Base-by-base conservation (phyloP, 495 filamentous ascomycete genomes). In the Neurospora pannonica region DNA sequence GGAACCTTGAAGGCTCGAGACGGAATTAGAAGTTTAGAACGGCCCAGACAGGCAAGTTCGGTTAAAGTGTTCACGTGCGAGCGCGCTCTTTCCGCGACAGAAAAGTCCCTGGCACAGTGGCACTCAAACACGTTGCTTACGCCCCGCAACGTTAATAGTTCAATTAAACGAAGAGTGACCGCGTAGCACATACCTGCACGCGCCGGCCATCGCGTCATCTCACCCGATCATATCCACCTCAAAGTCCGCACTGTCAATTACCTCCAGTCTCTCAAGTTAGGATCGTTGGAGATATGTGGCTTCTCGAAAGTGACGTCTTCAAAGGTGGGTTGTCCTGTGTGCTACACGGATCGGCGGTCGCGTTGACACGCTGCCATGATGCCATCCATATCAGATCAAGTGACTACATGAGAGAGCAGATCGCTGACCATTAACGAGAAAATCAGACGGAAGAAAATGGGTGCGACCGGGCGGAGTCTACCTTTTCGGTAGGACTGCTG, bases 391-490 rank as follows among this genome's bases (percentile, higher is more conserved):
- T 62, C 15, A 28, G 21, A 54, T 28, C 0, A 54, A 54, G 21
- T 28, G 11, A 10, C 9, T 31, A 7, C 54, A 34, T 4, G 2
- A 34, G 15, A 62, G 24, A 31, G 43, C 8, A 34, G 54, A 62
- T 19, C 2, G 28, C 54, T 62, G 54, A 34, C 21, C 21, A 0
- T 15, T 24, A 71, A 15, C 74, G 70, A 77, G 40, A 4, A n/a
- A 36, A 70, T 10, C 77, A 48, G 75, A 92, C 92, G 90, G 72
- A 93, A 90, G 82, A 88, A 88, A 76, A 75, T 97, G 93, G 93
- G 86, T 97, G 75, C 90, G 92, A 38, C 93, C 93, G 3, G 93
- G 93, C 34, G 93, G 92, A 82, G 89, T 86, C 76, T 95, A 94
- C 82, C 88, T 95, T 28, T 92, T 95, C 76, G 93, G 93, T 72